Conservation (phyloP, 2,329 filamentous ascomycete genomes). For the Trichoderma aggressivum region DNA sequence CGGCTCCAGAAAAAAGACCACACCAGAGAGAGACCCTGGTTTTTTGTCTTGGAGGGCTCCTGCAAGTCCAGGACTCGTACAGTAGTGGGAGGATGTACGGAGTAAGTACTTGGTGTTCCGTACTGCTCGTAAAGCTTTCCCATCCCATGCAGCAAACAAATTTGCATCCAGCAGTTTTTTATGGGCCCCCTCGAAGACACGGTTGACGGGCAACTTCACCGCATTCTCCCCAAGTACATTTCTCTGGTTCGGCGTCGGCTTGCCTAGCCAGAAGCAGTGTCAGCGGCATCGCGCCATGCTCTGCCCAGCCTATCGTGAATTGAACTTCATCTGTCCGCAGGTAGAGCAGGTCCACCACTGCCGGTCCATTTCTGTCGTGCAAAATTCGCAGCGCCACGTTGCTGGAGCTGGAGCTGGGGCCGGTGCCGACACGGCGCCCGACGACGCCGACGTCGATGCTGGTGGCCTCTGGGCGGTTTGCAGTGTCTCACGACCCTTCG, state of each 20-base stretch:
- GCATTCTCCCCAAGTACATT: neutral
- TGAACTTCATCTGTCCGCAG: conserved; percentile 54
- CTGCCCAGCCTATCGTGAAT: conserved; percentile 33
- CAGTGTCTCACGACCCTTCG: neutral
- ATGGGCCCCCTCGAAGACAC: neutral
- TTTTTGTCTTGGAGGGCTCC: neutral
- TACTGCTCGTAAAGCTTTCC: neutral
- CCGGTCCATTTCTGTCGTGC: conserved; percentile 49
- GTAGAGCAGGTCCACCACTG: conserved; percentile 56
- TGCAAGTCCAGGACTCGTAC: neutral
- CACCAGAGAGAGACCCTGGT: neutral
- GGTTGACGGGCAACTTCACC: conserved; percentile 8
- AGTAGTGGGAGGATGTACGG: neutral
- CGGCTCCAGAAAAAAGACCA: neutral
- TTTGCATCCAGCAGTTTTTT: neutral
- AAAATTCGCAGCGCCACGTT: conserved; percentile 52
- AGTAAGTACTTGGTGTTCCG: neutral
- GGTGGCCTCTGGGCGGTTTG: conserved; percentile 20
- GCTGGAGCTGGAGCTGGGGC: neutral
- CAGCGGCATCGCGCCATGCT: neutral
- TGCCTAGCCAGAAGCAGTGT: neutral
- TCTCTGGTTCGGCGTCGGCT: conserved; percentile 1
- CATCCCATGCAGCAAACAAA: neutral
- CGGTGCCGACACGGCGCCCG: conserved; percentile 9
- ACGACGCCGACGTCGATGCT: conserved; percentile 2